Conservation (phyloP, 352 stramenopile species). For the Saprolegnia parasitica region DNA sequence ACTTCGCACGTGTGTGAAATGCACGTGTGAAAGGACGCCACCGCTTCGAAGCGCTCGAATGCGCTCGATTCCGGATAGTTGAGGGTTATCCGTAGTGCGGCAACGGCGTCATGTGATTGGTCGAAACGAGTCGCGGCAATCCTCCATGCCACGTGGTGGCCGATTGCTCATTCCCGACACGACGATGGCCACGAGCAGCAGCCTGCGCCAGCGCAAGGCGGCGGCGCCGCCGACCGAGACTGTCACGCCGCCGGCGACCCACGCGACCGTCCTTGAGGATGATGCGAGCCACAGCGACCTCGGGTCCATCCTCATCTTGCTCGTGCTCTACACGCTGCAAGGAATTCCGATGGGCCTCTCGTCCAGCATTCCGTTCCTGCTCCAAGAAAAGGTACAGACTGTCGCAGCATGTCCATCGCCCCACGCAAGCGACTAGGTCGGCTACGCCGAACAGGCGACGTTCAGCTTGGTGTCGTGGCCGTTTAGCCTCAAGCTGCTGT, state of each 20-base stretch:
- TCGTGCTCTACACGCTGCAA: constrained; percentile 98
- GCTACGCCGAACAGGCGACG: constrained; percentile 95
- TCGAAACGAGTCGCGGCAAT: not conserved
- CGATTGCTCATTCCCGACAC: not conserved
- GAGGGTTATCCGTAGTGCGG: no score
- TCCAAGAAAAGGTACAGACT: constrained; percentile 91
- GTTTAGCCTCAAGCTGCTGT: constrained; percentile 99
- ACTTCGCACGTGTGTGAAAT: no score
- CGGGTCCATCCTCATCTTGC: constrained; percentile 85
- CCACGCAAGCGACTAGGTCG: constrained; percentile 40
- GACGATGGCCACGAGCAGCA: constrained; percentile 11
- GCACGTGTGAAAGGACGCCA: no score
- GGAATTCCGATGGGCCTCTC: constrained; percentile 98
- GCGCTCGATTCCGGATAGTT: no score
- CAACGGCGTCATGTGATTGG: not conserved
- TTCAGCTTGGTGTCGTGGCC: constrained; percentile 98
- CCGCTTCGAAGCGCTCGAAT: no score
- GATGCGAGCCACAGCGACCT: constrained; percentile 47
- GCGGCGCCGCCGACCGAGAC: constrained; percentile 1
- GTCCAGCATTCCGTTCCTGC: constrained; percentile 96
- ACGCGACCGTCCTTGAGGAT: constrained; percentile 27
- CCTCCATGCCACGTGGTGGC: not conserved
- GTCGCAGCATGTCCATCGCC: not conserved
- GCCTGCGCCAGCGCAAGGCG: not conserved
- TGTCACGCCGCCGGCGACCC: not conserved